These are phyloP conservation scores for Austroboletus novae-zelandiae DNA, from an alignment of 1,284 basidiomycete species.

Conservation along the genomic window DNA sequence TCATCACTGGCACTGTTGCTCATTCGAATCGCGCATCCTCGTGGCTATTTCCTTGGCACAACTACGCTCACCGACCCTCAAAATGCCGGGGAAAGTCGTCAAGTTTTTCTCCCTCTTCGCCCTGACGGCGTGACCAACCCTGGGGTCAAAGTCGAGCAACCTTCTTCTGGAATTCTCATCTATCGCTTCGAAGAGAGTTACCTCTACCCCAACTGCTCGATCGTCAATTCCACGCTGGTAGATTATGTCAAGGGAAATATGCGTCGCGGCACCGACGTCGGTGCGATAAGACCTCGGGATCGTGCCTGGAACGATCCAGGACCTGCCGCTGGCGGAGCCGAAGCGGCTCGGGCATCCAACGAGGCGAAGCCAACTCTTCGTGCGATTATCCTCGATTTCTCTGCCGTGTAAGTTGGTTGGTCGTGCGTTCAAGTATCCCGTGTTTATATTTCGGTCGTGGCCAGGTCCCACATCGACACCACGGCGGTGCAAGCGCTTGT, in stretches of 20 bases:
- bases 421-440: neutral
- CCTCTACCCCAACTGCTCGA: constrained; percentile 89
- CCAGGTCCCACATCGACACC: constrained; percentile 75
- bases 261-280: constrained; percentile 75
- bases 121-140: constrained; percentile 66
- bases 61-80: constrained; percentile 44
- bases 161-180: constrained; percentile 85
- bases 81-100: constrained; percentile 45
- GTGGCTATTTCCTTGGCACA: constrained; percentile 88
- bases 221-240: constrained; percentile 75
- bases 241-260: constrained; percentile 80
- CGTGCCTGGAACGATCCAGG: constrained; percentile 96
- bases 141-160: constrained; percentile 72
- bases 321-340: constrained; percentile 50
- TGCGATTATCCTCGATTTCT: constrained; percentile 92
- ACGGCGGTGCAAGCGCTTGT: constrained; percentile 91
- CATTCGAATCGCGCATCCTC: constrained; percentile 87
- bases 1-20: constrained; percentile 85
- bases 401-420: constrained; percentile 62
- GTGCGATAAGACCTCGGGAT: constrained; percentile 61
- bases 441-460: constrained; percentile 3
- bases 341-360: constrained; percentile 52
- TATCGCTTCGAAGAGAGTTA: constrained; percentile 95
- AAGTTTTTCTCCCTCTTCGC: constrained; percentile 82
- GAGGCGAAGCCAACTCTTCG: constrained; percentile 66